A percentile compares a stretch with the other conserved stretches of the same genome.
phyloP scores from a whole-genome alignment of 805 yeast species.

The Ogataea pilisensis region DNA sequence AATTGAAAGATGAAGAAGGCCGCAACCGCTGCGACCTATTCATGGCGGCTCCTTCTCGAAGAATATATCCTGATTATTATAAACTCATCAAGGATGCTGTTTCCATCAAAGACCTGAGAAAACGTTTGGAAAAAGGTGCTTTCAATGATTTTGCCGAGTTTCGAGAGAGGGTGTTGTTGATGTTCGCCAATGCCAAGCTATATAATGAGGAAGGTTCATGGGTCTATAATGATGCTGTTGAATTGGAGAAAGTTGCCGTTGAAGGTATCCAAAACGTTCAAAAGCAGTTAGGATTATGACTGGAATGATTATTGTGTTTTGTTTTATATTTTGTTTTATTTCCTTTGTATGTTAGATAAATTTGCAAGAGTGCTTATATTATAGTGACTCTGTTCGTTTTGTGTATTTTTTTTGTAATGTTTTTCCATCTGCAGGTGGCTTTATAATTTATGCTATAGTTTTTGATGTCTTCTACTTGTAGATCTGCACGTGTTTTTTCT shows the following conservation, averaged over 20 bases:
- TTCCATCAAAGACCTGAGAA: conserved; percentile 51
- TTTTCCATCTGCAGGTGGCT: too few species aligned
- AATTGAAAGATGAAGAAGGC: conserved; percentile 42
- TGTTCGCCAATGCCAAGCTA: conserved; percentile 64
- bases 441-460: too few species aligned
- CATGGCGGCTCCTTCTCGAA: conserved; percentile 67
- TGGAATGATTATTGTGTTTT: neutral
- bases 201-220: conserved; percentile 67
- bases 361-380: too few species aligned
- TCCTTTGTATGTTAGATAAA: neutral
- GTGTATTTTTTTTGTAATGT: too few species aligned
- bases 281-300: conserved; percentile 1
- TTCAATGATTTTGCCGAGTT: conserved; percentile 42
- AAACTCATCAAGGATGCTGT: conserved; percentile 56
- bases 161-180: conserved; percentile 44
- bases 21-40: conserved; percentile 53
- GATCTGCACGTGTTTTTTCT: too few species aligned
- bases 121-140: conserved; percentile 37
- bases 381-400: too few species aligned
- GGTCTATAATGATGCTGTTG: conserved; percentile 56
- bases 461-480: too few species aligned
- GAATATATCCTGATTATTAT: conserved; percentile 83
- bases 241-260: conserved; percentile 36
- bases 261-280: conserved; percentile 15
- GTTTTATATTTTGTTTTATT: neutral